phyloP scores from a whole-genome alignment of 805 yeast genomes.

The Starmerella cellae region DNA sequence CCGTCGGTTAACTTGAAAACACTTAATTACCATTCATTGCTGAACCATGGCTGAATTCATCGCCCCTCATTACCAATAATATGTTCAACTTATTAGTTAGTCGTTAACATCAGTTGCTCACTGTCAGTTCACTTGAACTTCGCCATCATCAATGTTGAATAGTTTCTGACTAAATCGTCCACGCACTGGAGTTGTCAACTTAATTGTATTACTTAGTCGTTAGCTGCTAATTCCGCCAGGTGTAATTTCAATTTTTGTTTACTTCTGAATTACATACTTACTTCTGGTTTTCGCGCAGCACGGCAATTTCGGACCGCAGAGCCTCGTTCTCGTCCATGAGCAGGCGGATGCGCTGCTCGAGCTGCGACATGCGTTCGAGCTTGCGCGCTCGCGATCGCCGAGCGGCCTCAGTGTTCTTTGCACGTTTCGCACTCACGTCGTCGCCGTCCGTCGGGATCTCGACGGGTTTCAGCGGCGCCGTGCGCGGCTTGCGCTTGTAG shows the following conservation, averaged over 20 bases:
- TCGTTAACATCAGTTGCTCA: too few relatives aligned
- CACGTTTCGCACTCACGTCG: conserved; percentile 50
- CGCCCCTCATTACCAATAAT: too few relatives aligned
- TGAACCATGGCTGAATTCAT: too few relatives aligned
- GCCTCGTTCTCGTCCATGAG: conserved; percentile 45
- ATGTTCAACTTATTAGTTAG: too few relatives aligned
- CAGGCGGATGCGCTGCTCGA: conserved; percentile 66
- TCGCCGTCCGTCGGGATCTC: conserved; percentile 33
- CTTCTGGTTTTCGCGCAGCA: conserved; percentile 8
- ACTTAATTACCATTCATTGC: too few relatives aligned
- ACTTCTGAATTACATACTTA: not conserved
- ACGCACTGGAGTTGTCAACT: too few relatives aligned
- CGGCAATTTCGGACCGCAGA: conserved; percentile 48
- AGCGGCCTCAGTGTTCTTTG: conserved; percentile 91
- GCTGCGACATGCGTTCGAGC: conserved; percentile 76
- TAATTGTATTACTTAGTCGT: too few relatives aligned
- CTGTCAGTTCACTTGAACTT: too few relatives aligned
- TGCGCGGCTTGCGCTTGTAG: conserved; percentile 66
- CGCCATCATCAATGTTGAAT: too few relatives aligned
- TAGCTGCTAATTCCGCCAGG: not conserved
- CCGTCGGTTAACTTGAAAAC: too few relatives aligned
- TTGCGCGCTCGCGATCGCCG: conserved; percentile 90
- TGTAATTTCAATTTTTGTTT: not conserved
- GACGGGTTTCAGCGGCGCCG: conserved; percentile 59
- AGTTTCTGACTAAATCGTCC: too few relatives aligned